A percentile compares a stretch with the other conserved stretches of the same genome.
These are phyloP conservation scores for Bauhinia variegata DNA, from an alignment of 306 rosid species.

Conservation along the genomic window DNA sequence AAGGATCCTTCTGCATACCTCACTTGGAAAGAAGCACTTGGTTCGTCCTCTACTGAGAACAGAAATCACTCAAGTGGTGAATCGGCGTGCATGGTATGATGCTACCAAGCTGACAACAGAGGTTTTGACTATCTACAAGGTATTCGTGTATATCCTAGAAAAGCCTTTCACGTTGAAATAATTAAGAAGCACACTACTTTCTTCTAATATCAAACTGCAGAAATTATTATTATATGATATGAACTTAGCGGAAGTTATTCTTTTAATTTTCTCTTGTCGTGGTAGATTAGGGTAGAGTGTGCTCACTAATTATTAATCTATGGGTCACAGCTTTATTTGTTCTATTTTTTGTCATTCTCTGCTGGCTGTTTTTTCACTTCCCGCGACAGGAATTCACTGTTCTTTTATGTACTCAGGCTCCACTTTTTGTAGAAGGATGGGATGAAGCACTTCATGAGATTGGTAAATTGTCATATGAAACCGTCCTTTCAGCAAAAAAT, in stretches of 20 bases:
- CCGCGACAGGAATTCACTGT: not conserved
- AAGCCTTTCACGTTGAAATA: not conserved
- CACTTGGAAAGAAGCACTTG: slow-evolving; percentile 90
- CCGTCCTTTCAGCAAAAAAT: slow-evolving; percentile 58
- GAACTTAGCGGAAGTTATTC: slow-evolving; percentile 9
- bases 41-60: slow-evolving; percentile 88
- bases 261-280: not conserved
- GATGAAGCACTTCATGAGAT: slow-evolving; percentile 93
- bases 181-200: slow-evolving; percentile 5
- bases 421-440: slow-evolving; percentile 90
- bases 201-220: slow-evolving; percentile 4
- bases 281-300: slow-evolving; percentile 12
- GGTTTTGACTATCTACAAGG: slow-evolving; percentile 80
- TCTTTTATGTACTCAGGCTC: slow-evolving; percentile 58
- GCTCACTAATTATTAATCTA: not conserved
- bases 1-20: slow-evolving; percentile 84
- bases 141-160: slow-evolving; percentile 23
- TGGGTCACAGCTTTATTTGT: not conserved
- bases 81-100: slow-evolving; percentile 88
- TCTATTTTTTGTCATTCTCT: not conserved
- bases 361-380: not conserved
- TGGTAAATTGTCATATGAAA: slow-evolving; percentile 83
- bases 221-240: not conserved
- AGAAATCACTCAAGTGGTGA: slow-evolving; percentile 89
- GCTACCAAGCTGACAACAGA: slow-evolving; percentile 76